These are phyloP conservation scores for Emergomyces pasteurianus DNA, from an alignment of 2,329 filamentous ascomycete genomes.

Conservation along the genomic window DNA sequence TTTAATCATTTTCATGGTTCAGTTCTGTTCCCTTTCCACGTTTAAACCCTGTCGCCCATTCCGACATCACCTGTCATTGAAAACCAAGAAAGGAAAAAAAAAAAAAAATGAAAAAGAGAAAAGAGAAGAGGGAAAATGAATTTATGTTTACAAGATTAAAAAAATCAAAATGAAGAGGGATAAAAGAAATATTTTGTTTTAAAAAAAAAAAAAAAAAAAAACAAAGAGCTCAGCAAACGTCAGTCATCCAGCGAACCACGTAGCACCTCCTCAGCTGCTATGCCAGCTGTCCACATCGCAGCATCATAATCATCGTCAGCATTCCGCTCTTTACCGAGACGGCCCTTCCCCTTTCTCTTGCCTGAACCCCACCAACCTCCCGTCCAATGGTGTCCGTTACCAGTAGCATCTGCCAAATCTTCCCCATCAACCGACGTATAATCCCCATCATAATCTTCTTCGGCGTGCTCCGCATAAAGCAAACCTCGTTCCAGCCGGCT, in stretches of 20 bases:
- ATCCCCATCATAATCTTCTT: slow-evolving; percentile 6
- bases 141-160: too few relatives aligned
- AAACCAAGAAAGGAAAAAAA: background rate
- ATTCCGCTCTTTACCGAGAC: background rate
- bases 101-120: background rate
- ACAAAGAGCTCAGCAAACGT: background rate
- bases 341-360: background rate
- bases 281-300: slow-evolving; percentile 11
- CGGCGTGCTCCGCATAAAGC: slow-evolving; percentile 13
- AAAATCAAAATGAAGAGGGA: background rate
- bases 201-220: background rate
- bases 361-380: background rate
- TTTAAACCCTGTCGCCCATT: background rate
- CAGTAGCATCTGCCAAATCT: background rate
- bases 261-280: slow-evolving; percentile 11
- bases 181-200: background rate
- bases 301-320: slow-evolving; percentile 9
- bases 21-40: too few relatives aligned
- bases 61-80: background rate
- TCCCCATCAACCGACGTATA: slow-evolving; percentile 6
- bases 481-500: slow-evolving; percentile 15
- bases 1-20: too few relatives aligned
- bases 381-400: background rate
- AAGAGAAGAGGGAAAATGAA: background rate
- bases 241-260: slow-evolving; percentile 7